Evolutionary conservation across 1,284 basidiomycete genomes (phyloP).

Genomic region (Naganishia liquefaciens): DNA sequence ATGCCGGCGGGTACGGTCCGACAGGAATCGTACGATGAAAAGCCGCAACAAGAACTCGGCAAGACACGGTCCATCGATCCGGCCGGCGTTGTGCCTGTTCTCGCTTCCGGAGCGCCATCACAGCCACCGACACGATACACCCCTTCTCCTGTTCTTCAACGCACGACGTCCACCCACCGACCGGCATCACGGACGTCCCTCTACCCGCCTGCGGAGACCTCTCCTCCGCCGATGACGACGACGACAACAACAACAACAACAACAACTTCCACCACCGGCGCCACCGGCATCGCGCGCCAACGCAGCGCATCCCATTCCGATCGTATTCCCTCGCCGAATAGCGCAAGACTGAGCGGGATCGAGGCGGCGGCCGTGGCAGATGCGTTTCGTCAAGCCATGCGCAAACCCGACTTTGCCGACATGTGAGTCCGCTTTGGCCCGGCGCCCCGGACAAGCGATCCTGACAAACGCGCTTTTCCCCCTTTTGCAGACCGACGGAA

Average conservation of each 20-base stretch:
- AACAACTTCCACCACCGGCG: too few species aligned
- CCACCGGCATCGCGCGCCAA: not conserved
- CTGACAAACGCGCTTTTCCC: not conserved
- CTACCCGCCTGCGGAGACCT: not conserved
- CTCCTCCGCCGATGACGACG: not conserved
- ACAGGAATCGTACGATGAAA: constrained; percentile 14
- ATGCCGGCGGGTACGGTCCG: not conserved
- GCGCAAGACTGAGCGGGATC: constrained; percentile 21
- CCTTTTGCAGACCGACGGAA: constrained; percentile 20
- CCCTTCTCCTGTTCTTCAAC: not conserved
- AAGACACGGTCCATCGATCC: constrained; percentile 1
- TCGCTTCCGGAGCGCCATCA: not conserved
- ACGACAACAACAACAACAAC: not conserved
- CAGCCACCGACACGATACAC: not conserved
- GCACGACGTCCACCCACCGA: not conserved
- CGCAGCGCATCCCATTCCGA: constrained; percentile 19
- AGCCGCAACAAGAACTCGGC: not conserved
- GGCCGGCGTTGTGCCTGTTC: not conserved
- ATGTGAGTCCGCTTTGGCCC: not conserved
- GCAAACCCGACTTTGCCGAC: constrained; percentile 32
- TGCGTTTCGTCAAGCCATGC: constrained; percentile 34
- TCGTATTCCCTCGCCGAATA: constrained; percentile 7
- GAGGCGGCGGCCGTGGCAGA: constrained; percentile 33
- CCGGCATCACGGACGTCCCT: not conserved
- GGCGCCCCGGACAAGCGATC: too few species aligned